Evolutionary conservation across 352 stramenopile genomes (phyloP).

Genomic region (Globisporangium cederbergense): DNA sequence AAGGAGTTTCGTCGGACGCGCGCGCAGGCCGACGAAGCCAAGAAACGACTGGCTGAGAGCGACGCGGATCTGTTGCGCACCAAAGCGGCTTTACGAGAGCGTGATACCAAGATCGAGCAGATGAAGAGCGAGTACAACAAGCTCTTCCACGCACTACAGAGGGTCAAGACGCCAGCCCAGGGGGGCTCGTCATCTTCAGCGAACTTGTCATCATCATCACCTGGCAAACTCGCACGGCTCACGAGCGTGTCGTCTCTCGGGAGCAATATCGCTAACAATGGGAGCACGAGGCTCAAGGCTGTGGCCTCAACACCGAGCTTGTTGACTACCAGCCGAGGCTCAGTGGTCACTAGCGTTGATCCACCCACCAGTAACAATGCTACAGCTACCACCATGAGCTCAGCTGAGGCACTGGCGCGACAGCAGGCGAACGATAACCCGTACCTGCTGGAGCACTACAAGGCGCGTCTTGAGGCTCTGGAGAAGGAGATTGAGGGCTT

Average conservation of each 20-base stretch:
- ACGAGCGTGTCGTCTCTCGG: neutral
- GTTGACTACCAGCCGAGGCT: neutral
- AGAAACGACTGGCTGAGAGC: constrained; percentile 26
- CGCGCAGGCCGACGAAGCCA: constrained; percentile 27
- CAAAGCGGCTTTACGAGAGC: constrained; percentile 47
- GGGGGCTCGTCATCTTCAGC: neutral
- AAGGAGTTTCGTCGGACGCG: constrained; percentile 39
- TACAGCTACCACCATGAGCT: neutral
- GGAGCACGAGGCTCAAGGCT: constrained; percentile 6
- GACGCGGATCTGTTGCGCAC: constrained; percentile 55
- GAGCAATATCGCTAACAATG: neutral
- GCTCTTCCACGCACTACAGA: constrained; percentile 63
- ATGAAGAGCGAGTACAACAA: constrained; percentile 79
- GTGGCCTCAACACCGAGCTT: constrained; percentile 5
- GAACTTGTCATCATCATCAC: neutral
- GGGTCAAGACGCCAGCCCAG: constrained; percentile 37
- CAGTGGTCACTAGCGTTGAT: neutral
- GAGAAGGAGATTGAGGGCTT: constrained; percentile 56
- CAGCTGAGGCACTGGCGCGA: neutral
- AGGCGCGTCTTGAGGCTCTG: constrained; percentile 42
- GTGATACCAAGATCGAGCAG: constrained; percentile 37
- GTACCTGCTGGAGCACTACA: constrained; percentile 66
- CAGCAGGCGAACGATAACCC: constrained; percentile 49
- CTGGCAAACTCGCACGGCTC: constrained; percentile 1
- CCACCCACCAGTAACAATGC: neutral